Evolutionary conservation across 257 asterid species (phyloP), one percentile per base, ranked within the genome.

Genomic region (Solanum arcanum): DNA sequence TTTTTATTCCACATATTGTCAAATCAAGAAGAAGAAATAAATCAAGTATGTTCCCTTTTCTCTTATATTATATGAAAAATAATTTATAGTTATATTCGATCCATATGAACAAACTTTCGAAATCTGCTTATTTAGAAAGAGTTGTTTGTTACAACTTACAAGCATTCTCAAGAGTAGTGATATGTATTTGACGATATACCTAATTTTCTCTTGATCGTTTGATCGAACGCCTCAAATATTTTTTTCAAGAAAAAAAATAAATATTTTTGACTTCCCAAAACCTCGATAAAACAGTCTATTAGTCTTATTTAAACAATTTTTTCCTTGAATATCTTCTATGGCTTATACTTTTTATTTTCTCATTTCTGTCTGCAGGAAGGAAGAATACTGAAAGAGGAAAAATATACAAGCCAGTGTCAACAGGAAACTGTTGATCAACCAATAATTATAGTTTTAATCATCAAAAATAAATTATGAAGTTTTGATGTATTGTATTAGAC

Each of bases 1-100:
- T 96, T 75, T 95, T 95, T 92, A 95, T 95, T 70, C 99, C 99
- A 69, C 98, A 93, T 83, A 87, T 89, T 52, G 64, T 85, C 39
- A 95, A 88, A 31, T 21, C 93, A 14, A 90, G 89, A 85, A 90
- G 89, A 80, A 93, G 90, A 87, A 78, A 86, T 80, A 91, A 86
- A 88, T 85, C 95, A 86, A 91, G 98, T 95, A 92, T 13, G 94
- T 90, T 12, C 10, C 31, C 68, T 29, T 27, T 64, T 64, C 2
- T 31, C 31, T 9, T 13, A 11, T n/a, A 12, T 59, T 6, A 12
- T 80, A 27, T 37, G 1, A 6, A 25, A 25, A 25, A 25, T 10
- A 21, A 16, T 39, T 3, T 35, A 4, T n/a, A 23, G 25, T 21
- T 21, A 59, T 3, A 8, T 0, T 39, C 2, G 12, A 20, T 56